Evolutionary conservation across 768 basidiomycete genomes (phyloP), one percentile per base, ranked within the genome.

Genomic region (Omphalotus guepiniiformis): DNA sequence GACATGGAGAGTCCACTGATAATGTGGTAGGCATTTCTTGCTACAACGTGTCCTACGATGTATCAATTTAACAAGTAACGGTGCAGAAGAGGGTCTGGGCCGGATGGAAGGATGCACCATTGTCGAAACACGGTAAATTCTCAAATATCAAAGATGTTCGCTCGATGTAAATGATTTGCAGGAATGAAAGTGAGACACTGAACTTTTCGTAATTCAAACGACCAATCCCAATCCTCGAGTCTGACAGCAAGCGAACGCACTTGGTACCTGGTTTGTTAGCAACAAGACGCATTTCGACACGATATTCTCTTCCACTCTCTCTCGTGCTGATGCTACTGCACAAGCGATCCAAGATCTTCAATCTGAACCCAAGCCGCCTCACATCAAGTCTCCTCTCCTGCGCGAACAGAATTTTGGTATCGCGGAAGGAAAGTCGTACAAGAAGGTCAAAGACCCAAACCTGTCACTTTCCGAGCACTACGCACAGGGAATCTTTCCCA

Each of bases 1-100:
- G 88, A 44, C 88, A 91, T 59, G 88, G 80, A 23, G 85, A 91
- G 56, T 87, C 87, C 6, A 79, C 75, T 27, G 88, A 90, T 54
- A 91, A 91, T 55, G 52, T 83, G 58, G 87, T 85, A 40, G 39
- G 79, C 44, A 51, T 32, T 30, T 26, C 9, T 28, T 13, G 7
- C 15, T 8, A 40, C 41, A n/a, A 27, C 16, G 16, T 21, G 32
- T 25, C 29, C 39, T 25, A 48, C 43, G 39, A 52, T 30, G 4
- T 16, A n/a, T 28, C 9, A 6, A 35, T 46, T 22, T 25, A 61
- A 68, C 58, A 55, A 25, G 4, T 15, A 21, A 39, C 41, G 18
- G 8, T 29, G 16, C 49, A 78, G 78, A 66, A 53, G 47, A 53
- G 63, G 22, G 62, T 85, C 4, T 88, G 87, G 86, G 85, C 87